A percentile compares a stretch with the other conserved stretches of the same genome.
These are phyloP conservation scores for Alternaria postmessia DNA, from an alignment of 2,329 filamentous ascomycete species.

Conservation along the genomic window DNA sequence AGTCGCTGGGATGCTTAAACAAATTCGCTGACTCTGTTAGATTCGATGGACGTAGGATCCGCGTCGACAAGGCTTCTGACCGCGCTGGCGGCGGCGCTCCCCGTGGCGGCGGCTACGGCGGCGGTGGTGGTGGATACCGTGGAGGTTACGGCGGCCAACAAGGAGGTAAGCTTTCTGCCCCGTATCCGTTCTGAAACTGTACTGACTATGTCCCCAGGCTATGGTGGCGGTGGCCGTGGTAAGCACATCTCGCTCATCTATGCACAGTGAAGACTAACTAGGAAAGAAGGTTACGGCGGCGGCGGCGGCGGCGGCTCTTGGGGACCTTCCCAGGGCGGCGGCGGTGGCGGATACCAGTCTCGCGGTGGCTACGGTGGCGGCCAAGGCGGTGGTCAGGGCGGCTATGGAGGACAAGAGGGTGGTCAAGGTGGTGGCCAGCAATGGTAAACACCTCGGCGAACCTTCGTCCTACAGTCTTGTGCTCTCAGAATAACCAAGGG, in stretches of 20 bases:
- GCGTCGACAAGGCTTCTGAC: slow-evolving; percentile 94
- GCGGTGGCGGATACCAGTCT: slow-evolving; percentile 43
- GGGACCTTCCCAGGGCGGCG: slow-evolving; percentile 33
- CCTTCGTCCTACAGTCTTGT: slow-evolving; percentile 19
- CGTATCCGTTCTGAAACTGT: background rate
- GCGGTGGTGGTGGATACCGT: slow-evolving; percentile 38
- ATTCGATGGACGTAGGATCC: slow-evolving; percentile 92
- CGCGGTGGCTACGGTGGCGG: slow-evolving; percentile 44
- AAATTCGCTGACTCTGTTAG: slow-evolving; percentile 57
- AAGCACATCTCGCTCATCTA: slow-evolving; percentile 19
- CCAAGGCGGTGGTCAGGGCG: slow-evolving; percentile 33
- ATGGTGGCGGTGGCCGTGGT: slow-evolving; percentile 45
- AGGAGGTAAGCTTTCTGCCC: slow-evolving; percentile 23
- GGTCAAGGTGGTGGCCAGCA: slow-evolving; percentile 43
- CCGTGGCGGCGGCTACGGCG: slow-evolving; percentile 45
- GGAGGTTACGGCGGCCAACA: slow-evolving; percentile 38
- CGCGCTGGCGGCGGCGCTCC: slow-evolving; percentile 63
- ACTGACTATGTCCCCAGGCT: slow-evolving; percentile 21
- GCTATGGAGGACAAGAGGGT: slow-evolving; percentile 37
- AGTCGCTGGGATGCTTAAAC: background rate
- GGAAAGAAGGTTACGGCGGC: slow-evolving; percentile 24
- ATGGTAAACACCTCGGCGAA: slow-evolving; percentile 38
- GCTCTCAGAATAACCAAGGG: slow-evolving; percentile 19
- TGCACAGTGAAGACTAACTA: slow-evolving; percentile 10
- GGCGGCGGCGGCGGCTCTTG: slow-evolving; percentile 43